phyloP scores from a whole-genome alignment of 2,329 filamentous ascomycete species.

The Xylaria sp. region DNA sequence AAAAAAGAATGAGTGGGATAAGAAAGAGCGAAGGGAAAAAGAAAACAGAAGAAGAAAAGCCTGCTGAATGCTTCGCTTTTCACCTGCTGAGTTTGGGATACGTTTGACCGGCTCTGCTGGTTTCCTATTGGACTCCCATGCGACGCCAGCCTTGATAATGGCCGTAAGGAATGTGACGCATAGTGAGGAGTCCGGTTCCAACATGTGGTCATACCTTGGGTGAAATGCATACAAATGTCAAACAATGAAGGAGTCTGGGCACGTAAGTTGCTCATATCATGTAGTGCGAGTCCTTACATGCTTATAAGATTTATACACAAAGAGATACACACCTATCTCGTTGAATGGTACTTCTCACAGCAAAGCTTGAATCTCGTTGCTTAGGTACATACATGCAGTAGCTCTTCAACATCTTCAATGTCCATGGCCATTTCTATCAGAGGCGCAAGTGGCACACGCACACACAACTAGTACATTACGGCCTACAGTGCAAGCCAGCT shows the following conservation, averaged over 20 bases:
- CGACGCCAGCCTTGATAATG: neutral
- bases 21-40: neutral
- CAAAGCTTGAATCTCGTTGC: no score
- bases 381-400: no score
- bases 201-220: neutral
- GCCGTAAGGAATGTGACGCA: neutral
- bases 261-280: neutral
- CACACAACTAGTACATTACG: no score
- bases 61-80: neutral
- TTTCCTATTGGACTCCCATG: neutral
- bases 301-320: neutral
- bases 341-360: no score
- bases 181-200: neutral
- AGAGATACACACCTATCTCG: neutral
- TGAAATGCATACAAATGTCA: neutral
- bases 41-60: neutral
- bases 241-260: neutral
- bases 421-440: no score
- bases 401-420: no score
- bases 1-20: neutral
- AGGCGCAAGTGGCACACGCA: no score
- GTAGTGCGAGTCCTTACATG: neutral
- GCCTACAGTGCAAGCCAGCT: neutral
- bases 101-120: neutral
- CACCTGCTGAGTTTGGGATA: neutral